A percentile compares a stretch with the other conserved stretches of the same genome.
phyloP scores from a whole-genome alignment of 441 rosid species.

The Pelargonium australe region DNA sequence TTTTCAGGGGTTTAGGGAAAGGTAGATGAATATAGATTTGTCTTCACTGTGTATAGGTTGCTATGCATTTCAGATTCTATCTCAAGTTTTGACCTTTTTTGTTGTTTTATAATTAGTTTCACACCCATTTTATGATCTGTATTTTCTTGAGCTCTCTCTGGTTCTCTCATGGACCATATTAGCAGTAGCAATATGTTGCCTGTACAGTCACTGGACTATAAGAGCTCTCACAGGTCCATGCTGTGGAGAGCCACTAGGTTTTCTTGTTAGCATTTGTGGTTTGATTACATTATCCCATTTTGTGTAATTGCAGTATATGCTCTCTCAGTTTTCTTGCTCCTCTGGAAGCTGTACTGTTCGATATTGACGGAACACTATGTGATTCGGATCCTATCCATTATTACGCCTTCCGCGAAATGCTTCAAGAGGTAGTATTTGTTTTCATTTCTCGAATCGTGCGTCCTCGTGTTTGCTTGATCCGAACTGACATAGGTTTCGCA shows the following conservation, averaged over 20 bases:
- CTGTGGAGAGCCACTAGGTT: not conserved
- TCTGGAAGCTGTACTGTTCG: conserved; percentile 1
- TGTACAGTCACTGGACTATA: not conserved
- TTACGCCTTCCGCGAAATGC: not conserved
- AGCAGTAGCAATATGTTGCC: too few species aligned
- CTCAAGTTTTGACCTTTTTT: too few species aligned
- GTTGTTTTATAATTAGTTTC: too few species aligned
- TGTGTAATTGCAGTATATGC: not conserved
- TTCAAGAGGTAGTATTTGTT: conserved; percentile 5
- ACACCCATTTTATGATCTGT: too few species aligned
- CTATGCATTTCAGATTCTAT: too few species aligned
- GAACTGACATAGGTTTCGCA: conserved; percentile 7
- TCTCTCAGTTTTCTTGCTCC: conserved; percentile 1
- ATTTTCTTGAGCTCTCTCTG: too few species aligned
- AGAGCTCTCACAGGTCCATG: not conserved
- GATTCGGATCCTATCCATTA: conserved; percentile 12
- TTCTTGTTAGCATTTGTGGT: not conserved
- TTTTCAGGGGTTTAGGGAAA: too few species aligned
- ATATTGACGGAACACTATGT: conserved; percentile 10
- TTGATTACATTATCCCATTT: not conserved
- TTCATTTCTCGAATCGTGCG: too few species aligned
- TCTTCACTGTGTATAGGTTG: too few species aligned
- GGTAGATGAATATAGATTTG: too few species aligned
- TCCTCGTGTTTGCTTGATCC: not conserved
- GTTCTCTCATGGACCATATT: too few species aligned